Evolutionary conservation across 306 rosid genomes (phyloP).

Genomic region (Pueraria montana): DNA sequence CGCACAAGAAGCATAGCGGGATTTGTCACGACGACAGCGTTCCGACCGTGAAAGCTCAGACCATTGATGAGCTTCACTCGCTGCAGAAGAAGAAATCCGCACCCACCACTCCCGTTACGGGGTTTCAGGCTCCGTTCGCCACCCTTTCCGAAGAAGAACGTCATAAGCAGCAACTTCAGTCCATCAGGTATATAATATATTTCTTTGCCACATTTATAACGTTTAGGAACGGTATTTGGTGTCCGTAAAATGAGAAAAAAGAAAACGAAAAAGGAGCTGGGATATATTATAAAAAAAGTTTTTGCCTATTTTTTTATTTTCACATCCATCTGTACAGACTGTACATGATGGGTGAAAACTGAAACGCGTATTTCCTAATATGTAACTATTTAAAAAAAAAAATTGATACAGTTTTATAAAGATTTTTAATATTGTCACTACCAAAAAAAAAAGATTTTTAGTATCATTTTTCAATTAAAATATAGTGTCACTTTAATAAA

Average conservation of each 20-base stretch:
- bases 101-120: conserved; percentile 76
- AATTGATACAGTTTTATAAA: no score
- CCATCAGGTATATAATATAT: conserved; percentile 63
- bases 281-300: background rate
- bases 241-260: background rate
- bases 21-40: conserved; percentile 84
- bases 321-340: background rate
- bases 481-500: no score
- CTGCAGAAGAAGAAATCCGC: conserved; percentile 80
- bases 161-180: conserved; percentile 67
- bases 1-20: conserved; percentile 48
- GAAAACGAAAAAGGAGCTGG: background rate
- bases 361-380: no score
- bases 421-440: no score
- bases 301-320: background rate
- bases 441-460: no score
- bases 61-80: conserved; percentile 88
- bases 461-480: no score
- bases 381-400: no score
- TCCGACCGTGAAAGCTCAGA: conserved; percentile 75
- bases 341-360: no score
- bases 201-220: background rate
- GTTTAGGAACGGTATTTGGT: background rate
- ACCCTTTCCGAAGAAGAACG: conserved; percentile 66
- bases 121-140: conserved; percentile 49